Base-by-base conservation (phyloP, 1,139 yeast genomes). In the Yueomyces sp. region DNA sequence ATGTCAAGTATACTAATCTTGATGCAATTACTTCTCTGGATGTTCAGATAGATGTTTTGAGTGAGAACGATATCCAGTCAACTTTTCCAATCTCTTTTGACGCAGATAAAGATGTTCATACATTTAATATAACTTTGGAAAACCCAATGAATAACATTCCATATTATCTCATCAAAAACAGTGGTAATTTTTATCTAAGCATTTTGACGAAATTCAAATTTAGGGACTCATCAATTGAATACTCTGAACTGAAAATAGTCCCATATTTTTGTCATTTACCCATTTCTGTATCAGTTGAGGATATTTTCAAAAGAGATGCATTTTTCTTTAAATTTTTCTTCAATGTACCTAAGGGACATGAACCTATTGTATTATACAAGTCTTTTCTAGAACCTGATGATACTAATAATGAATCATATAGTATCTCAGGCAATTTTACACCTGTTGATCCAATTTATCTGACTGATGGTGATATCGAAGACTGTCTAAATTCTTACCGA, bases 271-370 rank as follows among this genome's bases (percentile, higher is more conserved):
- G 55, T 34, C 48, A 47, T 40, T 45, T 59, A 11, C 60, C 62
- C 6, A 39, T 59, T 1, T 55, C 59, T 4, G 62, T 59, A 8
- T 55, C 63, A 4, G 62, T 59, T 3, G 63, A 59, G 41, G 62
- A 59, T 38, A 56, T 59, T 27, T 55, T 53, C 43, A 55, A 55
- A 38, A 50, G 44, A 29, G 55, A 54, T 33, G 37, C 45, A 3
- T 56, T 59, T 37, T 53, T 48, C 40, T 59, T 57, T 44, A 58
- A 57, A 40, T 59, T 59, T 41, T 42, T 55, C n/a, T 41, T 59
- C 4, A 56, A 50, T 37, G 47, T 61, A 8, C 55, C 60, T 0
- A 42, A 49, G 2, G 37, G 39, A 33, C 52, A 53, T 11, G 57
- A 54, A 40, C 59, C 60, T 4, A 45, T 56, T 8, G 38, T 56